phyloP scores from a whole-genome alignment of 768 basidiomycete species.

The Russula emetica region DNA sequence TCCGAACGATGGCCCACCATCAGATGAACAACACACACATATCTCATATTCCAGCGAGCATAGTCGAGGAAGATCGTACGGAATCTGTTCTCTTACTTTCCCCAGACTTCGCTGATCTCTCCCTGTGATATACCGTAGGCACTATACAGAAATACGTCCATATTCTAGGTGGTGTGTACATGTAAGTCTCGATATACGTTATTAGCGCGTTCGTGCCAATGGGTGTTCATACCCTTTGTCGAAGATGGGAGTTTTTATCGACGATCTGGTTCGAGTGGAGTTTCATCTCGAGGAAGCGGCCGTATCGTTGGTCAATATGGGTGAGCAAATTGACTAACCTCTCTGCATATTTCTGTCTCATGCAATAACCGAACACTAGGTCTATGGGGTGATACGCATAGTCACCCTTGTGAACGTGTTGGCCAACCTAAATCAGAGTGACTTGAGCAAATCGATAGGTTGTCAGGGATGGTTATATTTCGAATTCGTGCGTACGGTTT shows the following conservation, averaged over 20 bases:
- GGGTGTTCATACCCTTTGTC: background rate
- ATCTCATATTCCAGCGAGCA: background rate
- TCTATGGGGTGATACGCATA: conserved; percentile 9
- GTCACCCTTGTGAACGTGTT: conserved; percentile 11
- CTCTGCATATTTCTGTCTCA: background rate
- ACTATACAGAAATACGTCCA: background rate
- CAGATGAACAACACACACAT: too few species aligned
- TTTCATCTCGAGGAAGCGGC: conserved; percentile 10
- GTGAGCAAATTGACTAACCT: conserved; percentile 2
- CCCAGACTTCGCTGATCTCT: background rate
- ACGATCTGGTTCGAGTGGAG: conserved; percentile 23
- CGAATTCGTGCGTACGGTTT: conserved; percentile 7
- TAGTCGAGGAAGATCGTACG: conserved; percentile 7
- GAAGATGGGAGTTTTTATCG: conserved; percentile 23
- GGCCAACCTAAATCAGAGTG: background rate
- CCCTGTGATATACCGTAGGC: background rate
- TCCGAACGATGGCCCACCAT: background rate
- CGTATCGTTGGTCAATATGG: conserved; percentile 25
- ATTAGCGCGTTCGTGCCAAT: background rate
- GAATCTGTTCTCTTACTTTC: background rate
- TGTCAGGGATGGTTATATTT: conserved; percentile 17
- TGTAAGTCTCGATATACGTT: background rate
- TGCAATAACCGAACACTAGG: background rate
- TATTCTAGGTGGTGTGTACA: conserved; percentile 1
- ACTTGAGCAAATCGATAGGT: background rate